phyloP scores from a whole-genome alignment of 1,284 basidiomycete species.

The Irpex sp. region DNA sequence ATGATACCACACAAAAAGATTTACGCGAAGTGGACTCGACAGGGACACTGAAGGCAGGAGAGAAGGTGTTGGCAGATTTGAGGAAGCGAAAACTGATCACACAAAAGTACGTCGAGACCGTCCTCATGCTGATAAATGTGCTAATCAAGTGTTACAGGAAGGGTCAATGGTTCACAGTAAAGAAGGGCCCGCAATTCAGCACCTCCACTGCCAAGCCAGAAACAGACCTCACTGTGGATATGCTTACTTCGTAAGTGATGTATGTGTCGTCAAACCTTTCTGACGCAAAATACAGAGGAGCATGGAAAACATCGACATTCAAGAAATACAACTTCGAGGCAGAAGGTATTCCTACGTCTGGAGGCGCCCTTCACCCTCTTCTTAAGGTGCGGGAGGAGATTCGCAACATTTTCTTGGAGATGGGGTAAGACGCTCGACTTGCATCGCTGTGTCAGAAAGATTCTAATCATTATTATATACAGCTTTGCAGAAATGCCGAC shows the following conservation, averaged over 20 bases:
- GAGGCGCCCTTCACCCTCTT: slow-evolving; percentile 95
- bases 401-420: slow-evolving; percentile 98
- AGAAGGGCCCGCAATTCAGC: slow-evolving; percentile 91
- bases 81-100: slow-evolving; percentile 91
- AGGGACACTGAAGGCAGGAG: slow-evolving; percentile 76
- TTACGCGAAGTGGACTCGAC: slow-evolving; percentile 82
- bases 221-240: slow-evolving; percentile 96
- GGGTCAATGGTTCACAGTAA: slow-evolving; percentile 93
- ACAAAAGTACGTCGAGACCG: slow-evolving; percentile 60
- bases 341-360: slow-evolving; percentile 88
- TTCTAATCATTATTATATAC: neutral
- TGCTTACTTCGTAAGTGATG: slow-evolving; percentile 85
- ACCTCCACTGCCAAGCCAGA: slow-evolving; percentile 96
- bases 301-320: slow-evolving; percentile 93
- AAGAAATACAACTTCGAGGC: slow-evolving; percentile 99
- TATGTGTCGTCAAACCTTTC: neutral
- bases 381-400: slow-evolving; percentile 99
- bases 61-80: slow-evolving; percentile 87
- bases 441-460: neutral
- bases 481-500: slow-evolving; percentile 99
- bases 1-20: slow-evolving; percentile 82
- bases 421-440: slow-evolving; percentile 74
- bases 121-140: slow-evolving; percentile 15
- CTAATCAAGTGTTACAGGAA: slow-evolving; percentile 66
- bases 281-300: slow-evolving; percentile 60